Base-by-base conservation (phyloP, 1,284 basidiomycete genomes). In the Pascua guehoae region DNA sequence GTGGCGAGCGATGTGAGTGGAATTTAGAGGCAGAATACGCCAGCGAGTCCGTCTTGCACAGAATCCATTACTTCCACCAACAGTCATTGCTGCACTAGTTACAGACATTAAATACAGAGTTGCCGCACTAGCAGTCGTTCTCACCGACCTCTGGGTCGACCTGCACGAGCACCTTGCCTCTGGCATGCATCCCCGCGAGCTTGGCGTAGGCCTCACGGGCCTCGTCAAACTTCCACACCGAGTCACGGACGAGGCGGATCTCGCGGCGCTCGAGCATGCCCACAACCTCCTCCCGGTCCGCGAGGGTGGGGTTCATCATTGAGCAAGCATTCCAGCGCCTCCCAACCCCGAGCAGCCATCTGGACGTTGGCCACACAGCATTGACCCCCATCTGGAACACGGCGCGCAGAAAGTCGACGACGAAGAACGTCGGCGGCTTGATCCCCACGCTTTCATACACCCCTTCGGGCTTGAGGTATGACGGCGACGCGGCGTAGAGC, bases 161-260 rank as follows among this genome's bases (percentile, higher is more conserved):
- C 14, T 71, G 55, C 3, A 79, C 72, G 16, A 80, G 69, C 2
- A 89, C 79, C 70, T 88, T 89, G 1, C 87, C 88, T 14, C 77
- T 81, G 3, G 85, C 84, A 46, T 81, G 79, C 5, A 76, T 72
- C 5, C 80, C 80, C 77, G 83, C 78, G n/a, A 87, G 66, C 49
- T 79, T 78, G 38, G 84, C 82, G 62, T 86, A 89, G 4, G 86
- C 87, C 60, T 82, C 76, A 42, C 81, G 65, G 0, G 74, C 81
- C 32, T 87, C 61, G 55, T 82, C 80, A 53, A 88, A 87, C 4
- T 68, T 68, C 59, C 78, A 82, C 2, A 84, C 81, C 12, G 39
- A 42, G 53, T 61, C 59, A 3, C 45, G 12, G 12, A 57, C 53
- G 8, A 61, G 43, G 17, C n/a, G 41, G 32, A 61, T 37, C 1